Conservation (phyloP, 1,284 basidiomycete species). For the Boletellus deceptivus region DNA sequence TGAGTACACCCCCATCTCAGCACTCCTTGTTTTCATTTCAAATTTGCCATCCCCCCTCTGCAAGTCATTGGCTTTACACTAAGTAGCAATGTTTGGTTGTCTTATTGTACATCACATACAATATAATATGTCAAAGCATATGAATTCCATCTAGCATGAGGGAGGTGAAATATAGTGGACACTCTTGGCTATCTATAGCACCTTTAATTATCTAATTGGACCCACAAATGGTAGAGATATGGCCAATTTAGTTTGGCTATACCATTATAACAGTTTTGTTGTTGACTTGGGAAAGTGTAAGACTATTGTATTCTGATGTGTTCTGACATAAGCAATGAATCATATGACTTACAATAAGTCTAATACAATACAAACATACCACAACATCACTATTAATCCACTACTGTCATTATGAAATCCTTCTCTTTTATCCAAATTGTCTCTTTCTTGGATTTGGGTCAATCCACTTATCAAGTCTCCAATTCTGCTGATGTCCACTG, state of each 20-base stretch:
- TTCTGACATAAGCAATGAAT: neutral
- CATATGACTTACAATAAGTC: neutral
- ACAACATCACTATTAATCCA: neutral
- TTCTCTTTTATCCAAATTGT: neutral
- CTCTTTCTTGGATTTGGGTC: neutral
- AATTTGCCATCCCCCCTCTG: too few relatives aligned
- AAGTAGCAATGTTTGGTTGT: too few relatives aligned
- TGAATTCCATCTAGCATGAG: neutral
- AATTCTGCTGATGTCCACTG: conserved; percentile 1
- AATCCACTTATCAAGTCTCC: neutral
- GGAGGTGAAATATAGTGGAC: neutral
- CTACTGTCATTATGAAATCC: neutral
- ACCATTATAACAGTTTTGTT: neutral
- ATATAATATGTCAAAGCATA: neutral
- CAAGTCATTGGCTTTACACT: too few relatives aligned
- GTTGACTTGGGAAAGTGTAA: neutral
- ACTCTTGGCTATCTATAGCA: neutral
- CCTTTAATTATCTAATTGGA: neutral
- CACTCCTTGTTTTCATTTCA: too few relatives aligned
- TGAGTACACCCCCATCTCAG: too few relatives aligned
- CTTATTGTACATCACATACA: too few relatives aligned
- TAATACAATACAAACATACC: neutral
- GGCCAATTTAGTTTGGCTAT: too few relatives aligned
- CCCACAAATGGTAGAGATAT: too few relatives aligned
- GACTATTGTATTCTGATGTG: neutral